phyloP scores from a whole-genome alignment of 179 eudicot species.

The Spinacia oleracea region DNA sequence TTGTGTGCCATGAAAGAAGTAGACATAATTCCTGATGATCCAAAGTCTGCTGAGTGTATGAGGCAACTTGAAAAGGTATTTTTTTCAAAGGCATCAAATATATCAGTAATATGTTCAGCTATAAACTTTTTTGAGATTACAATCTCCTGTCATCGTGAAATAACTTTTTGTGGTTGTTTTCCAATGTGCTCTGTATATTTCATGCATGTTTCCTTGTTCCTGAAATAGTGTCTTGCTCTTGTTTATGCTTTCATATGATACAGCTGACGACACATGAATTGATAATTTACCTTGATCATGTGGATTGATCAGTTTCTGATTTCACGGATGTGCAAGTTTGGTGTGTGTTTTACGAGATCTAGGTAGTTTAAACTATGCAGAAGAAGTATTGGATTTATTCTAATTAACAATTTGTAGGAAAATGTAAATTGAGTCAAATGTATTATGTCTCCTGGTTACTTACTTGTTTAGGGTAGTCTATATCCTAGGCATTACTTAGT shows the following conservation, averaged over 20 bases:
- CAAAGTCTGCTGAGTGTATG: constrained; percentile 72
- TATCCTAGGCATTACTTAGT: neutral
- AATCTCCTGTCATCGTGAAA: neutral
- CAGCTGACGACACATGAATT: neutral
- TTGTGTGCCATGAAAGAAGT: constrained; percentile 98
- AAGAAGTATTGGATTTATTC: neutral
- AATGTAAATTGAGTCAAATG: neutral
- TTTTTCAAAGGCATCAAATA: neutral
- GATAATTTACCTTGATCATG: neutral
- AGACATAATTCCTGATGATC: constrained; percentile 69
- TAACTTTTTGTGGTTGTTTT: neutral
- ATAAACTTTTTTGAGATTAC: neutral
- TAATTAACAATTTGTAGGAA: neutral
- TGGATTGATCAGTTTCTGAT: neutral
- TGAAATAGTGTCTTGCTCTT: neutral
- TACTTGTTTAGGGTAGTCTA: neutral
- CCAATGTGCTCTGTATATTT: no score
- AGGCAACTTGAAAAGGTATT: constrained; percentile 90
- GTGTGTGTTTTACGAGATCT: neutral
- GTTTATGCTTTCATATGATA: neutral
- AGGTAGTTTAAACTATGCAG: neutral
- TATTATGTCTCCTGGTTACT: neutral
- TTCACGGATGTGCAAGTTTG: neutral
- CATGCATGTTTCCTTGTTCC: neutral
- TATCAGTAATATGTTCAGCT: neutral